Conservation (phyloP, 805 yeast species). For the Saccharomycopsis vini region DNA sequence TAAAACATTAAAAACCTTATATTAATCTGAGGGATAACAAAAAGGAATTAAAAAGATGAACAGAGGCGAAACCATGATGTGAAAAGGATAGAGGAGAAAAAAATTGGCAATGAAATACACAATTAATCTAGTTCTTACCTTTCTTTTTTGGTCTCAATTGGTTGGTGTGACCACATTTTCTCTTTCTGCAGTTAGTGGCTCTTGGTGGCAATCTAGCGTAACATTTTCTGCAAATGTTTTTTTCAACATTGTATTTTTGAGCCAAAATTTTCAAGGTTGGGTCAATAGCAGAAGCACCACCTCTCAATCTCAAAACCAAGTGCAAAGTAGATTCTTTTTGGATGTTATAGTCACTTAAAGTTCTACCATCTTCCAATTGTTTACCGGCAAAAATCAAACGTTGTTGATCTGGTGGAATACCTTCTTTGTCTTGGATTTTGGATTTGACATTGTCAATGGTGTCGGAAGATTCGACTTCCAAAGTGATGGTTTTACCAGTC, state of each 20-base stretch:
- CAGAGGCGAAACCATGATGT: neutral
- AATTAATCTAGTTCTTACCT: slow-evolving; percentile 27
- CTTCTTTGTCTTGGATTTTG: slow-evolving; percentile 98
- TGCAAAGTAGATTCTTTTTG: slow-evolving; percentile 98
- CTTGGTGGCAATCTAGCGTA: slow-evolving; percentile 99
- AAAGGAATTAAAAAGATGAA: too few relatives aligned
- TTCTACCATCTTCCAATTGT: slow-evolving; percentile 99
- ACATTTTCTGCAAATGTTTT: slow-evolving; percentile 98
- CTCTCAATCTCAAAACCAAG: slow-evolving; percentile 94
- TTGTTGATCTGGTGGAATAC: slow-evolving; percentile 99
- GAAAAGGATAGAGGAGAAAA: too few relatives aligned
- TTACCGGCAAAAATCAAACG: slow-evolving; percentile 99
- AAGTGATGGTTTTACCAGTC: slow-evolving; percentile 92
- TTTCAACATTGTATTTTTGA: slow-evolving; percentile 99
- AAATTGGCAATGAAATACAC: too few relatives aligned
- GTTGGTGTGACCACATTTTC: slow-evolving; percentile 99
- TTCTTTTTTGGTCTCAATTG: slow-evolving; percentile 99
- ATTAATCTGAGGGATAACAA: too few relatives aligned
- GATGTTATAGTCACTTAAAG: slow-evolving; percentile 98
- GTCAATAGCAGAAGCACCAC: slow-evolving; percentile 85
- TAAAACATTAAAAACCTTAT: too few relatives aligned
- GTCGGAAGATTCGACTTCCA: slow-evolving; percentile 98
- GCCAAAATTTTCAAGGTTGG: slow-evolving; percentile 99
- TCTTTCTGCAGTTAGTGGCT: slow-evolving; percentile 99
- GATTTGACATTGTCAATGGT: slow-evolving; percentile 98